These are phyloP conservation scores for Pisolithus microcarpus DNA, from an alignment of 768 basidiomycete genomes.

Conservation along the genomic window DNA sequence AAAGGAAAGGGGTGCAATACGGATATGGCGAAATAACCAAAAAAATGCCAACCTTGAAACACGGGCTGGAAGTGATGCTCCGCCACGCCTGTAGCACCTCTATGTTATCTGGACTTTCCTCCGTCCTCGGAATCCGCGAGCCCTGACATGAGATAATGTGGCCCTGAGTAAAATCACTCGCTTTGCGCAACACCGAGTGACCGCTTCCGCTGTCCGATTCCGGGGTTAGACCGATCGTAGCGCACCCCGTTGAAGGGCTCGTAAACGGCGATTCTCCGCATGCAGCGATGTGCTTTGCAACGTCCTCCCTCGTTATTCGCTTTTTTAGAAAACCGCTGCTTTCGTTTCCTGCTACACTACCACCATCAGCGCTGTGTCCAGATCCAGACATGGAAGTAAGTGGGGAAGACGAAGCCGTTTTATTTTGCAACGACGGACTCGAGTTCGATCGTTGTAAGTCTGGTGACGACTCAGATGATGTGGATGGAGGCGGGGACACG, in stretches of 20 bases:
- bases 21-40: background rate
- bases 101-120: slow-evolving; percentile 64
- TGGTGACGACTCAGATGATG: slow-evolving; percentile 19
- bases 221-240: slow-evolving; percentile 10
- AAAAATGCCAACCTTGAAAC: slow-evolving; percentile 58
- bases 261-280: slow-evolving; percentile 59
- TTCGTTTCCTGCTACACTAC: background rate
- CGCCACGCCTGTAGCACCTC: slow-evolving; percentile 77
- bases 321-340: slow-evolving; percentile 22
- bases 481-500: slow-evolving; percentile 8
- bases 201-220: background rate
- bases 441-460: slow-evolving; percentile 17
- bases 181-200: slow-evolving; percentile 29
- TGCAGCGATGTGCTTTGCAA: slow-evolving; percentile 42
- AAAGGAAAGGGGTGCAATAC: too few relatives aligned
- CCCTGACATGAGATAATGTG: slow-evolving; percentile 61
- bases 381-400: slow-evolving; percentile 15
- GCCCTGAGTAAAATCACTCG: slow-evolving; percentile 36
- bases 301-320: slow-evolving; percentile 39
- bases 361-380: slow-evolving; percentile 30
- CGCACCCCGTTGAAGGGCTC: slow-evolving; percentile 19
- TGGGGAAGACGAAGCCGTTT: slow-evolving; percentile 21
- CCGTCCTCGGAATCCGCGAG: slow-evolving; percentile 60
- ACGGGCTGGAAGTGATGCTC: slow-evolving; percentile 64
- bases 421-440: background rate